Evolutionary conservation across 2,329 filamentous ascomycete species (phyloP), one percentile per base, ranked within the genome.

Genomic region (Scedosporium boydii): DNA sequence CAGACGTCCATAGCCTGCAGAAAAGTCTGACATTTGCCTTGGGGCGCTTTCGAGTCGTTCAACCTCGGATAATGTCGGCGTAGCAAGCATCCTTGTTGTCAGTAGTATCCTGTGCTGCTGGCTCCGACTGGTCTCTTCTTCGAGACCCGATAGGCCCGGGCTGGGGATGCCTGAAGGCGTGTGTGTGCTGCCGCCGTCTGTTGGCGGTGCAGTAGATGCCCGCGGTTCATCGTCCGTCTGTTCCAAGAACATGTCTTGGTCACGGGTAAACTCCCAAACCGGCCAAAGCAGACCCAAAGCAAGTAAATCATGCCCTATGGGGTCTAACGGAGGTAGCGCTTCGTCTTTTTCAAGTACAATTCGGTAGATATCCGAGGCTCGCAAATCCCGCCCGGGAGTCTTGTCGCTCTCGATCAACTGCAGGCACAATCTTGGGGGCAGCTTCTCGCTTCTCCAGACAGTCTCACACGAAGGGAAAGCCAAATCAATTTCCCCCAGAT

Each of bases 371-470:
- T 60, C 58, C 3, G 41, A 60, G 4, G 58, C 58, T 3, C 18
- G 58, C 4, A 60, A n/a, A n/a, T 60, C 58, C 3, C 58, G 58
- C 18, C 58, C 46, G 1, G 41, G 58, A 18, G 58, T 44, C 12
- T 29, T 44, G 23, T 60, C 58, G 38, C 46, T 44, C 38, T 60
- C 58, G 42, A 60, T 46, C n/a, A 60, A 26, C 18, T 60, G 41
- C 12, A 60, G 10, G 21, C 41, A 21, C 18, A 60, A n/a, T 21
- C 58, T 12, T 10, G 58, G 41, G 14, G 42, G 41, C 4, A 60
- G 38, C 12, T 29, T 27, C 4, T 48, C 38, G 21, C 58, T 46
- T n/a, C 26, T 14, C 34, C 41, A 60, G 18, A 60, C 58, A 16
- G 38, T 46, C 21, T 60, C 38, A 23, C 58, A 60, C 1, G 58